Evolutionary conservation across 2,329 filamentous ascomycete genomes (phyloP), one percentile per base, ranked within the genome.

Genomic region (Exophiala sp.): DNA sequence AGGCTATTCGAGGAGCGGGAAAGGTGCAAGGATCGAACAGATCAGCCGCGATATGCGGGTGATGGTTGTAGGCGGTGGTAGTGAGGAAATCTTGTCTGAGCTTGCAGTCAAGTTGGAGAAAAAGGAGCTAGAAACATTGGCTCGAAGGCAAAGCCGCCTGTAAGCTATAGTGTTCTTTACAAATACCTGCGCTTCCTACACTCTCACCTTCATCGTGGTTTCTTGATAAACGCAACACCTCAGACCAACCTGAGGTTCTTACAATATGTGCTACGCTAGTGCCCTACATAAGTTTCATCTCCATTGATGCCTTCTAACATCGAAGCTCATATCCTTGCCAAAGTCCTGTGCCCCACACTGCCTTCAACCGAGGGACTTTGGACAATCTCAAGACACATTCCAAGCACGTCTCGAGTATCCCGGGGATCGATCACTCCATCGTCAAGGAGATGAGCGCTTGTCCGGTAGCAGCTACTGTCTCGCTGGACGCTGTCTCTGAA

Each of bases 31-130:
- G 59, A 78, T 82, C 29, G 86, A 90, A 68, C 81, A 85, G 81
- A 73, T 77, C 79, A 81, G 40, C 47, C 76, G 83, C 16, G 84
- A 88, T 63, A 82, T 86, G 0, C 81, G 82, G 1, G 82, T 80
- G 1, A 74, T 78, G 1, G 71, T 81, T 34, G 84, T 87, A 41
- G 84, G 84, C 0, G 86, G 86, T 46, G 86, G 87, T 1, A 84
- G 80, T 5, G 87, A 90, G 66, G 87, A 90, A 65, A 86, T 90
- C 1, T 75, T 89, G 71, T 72, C 88, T 10, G 86, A 89, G 68
- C 70, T 89, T 35, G 82, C 83, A 0, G 77, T 89, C 2, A 73
- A 86, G 12, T 86, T 89, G 68, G 69, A 89, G 52, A 83, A 87
- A 35, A 89, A 88, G 74, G 80, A 86, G 40, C 88, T 83, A 18